These are phyloP conservation scores for Talinum fruticosum DNA, from an alignment of 148 eudicot species.

Conservation along the genomic window DNA sequence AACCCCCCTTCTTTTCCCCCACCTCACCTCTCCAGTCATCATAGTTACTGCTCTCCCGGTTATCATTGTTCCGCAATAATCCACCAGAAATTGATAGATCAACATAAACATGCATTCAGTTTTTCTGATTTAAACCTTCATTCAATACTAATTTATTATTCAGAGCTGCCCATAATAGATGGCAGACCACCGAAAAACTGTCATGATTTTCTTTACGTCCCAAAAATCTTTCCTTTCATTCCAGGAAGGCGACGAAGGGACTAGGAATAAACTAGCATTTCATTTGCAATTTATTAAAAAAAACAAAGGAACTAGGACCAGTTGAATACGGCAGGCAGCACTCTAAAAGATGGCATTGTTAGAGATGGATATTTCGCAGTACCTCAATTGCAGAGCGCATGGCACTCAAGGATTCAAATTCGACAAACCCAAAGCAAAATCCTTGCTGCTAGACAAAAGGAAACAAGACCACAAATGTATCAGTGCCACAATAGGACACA, in stretches of 20 bases:
- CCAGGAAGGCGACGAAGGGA: background rate
- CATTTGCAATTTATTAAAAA: background rate
- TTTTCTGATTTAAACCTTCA: background rate
- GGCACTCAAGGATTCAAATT: conserved; percentile 52
- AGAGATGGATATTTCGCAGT: conserved; percentile 11
- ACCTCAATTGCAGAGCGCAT: conserved; percentile 74
- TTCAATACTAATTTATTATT: too few relatives aligned
- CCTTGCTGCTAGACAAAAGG: conserved; percentile 49
- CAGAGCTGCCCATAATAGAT: background rate
- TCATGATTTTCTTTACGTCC: background rate
- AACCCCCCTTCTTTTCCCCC: background rate
- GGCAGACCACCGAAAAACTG: background rate
- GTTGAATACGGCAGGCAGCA: background rate
- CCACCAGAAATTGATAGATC: too few relatives aligned
- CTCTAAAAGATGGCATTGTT: too few relatives aligned
- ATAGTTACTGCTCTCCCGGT: background rate
- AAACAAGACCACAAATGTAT: conserved; percentile 9
- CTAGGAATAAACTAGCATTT: background rate
- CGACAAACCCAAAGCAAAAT: conserved; percentile 77
- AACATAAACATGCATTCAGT: too few relatives aligned
- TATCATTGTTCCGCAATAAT: background rate
- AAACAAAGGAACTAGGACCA: background rate
- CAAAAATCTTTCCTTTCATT: too few relatives aligned
- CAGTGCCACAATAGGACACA: conserved; percentile 1
- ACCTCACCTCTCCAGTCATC: background rate